Conservation (phyloP, 148 eudicot species). For the Arbutus unedo region DNA sequence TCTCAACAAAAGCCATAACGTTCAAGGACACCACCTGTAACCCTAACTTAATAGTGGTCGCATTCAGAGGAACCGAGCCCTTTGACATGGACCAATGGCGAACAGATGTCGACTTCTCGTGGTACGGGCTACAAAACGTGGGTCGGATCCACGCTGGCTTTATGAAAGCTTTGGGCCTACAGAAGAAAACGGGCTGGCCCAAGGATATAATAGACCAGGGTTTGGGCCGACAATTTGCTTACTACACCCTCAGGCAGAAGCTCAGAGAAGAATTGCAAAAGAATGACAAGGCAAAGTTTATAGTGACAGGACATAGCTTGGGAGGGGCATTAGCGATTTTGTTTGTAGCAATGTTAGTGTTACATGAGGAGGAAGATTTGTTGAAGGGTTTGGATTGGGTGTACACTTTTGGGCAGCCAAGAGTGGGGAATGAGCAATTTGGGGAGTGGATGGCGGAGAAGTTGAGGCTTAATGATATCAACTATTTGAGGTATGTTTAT, state of each 20-base stretch:
- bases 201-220: conserved; percentile 30
- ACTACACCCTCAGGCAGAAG: conserved; percentile 47
- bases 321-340: conserved; percentile 80
- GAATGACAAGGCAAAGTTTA: conserved; percentile 42
- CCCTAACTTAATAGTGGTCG: conserved; percentile 44
- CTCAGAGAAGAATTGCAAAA: conserved; percentile 31
- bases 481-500: conserved; percentile 63
- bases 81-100: conserved; percentile 46
- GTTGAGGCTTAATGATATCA: conserved; percentile 39
- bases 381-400: conserved; percentile 60
- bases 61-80: conserved; percentile 73
- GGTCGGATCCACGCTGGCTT: conserved; percentile 73
- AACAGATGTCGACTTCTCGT: conserved; percentile 65
- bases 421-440: conserved; percentile 64
- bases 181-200: conserved; percentile 43
- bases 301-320: conserved; percentile 68
- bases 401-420: conserved; percentile 82
- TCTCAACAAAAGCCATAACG: conserved; percentile 54
- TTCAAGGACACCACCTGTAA: conserved; percentile 34
- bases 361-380: conserved; percentile 54
- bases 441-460: conserved; percentile 67
- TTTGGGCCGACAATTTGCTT: conserved; percentile 35
- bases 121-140: conserved; percentile 39
- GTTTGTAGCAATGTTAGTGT: conserved; percentile 40
- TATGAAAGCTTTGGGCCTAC: conserved; percentile 68